These are phyloP conservation scores for Fraxinus angustifolia DNA, from an alignment of 305 asterid species.

Conservation along the genomic window DNA sequence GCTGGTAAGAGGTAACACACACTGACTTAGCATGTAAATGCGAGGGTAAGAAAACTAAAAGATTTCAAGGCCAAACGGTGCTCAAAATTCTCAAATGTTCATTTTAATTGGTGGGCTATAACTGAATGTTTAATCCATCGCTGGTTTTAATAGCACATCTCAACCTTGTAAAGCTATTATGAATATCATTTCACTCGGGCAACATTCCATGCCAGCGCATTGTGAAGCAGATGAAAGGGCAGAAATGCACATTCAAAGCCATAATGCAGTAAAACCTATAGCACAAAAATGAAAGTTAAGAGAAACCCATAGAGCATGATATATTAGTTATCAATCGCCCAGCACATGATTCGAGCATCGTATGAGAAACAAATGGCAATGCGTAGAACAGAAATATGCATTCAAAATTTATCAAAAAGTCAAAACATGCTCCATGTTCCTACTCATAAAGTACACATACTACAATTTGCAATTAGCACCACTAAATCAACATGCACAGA, in stretches of 20 bases:
- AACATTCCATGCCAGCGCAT: neutral
- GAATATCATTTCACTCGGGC: neutral
- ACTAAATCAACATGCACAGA: neutral
- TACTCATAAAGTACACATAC: neutral
- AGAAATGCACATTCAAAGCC: neutral
- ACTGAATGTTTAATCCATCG: neutral
- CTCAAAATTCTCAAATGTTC: neutral
- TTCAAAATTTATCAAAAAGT: neutral
- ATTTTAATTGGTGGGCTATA: neutral
- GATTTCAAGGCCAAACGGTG: neutral
- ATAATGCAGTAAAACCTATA: neutral
- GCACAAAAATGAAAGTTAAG: neutral
- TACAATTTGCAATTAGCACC: constrained; percentile 4
- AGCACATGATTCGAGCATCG: neutral
- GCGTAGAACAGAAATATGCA: neutral
- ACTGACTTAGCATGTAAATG: neutral
- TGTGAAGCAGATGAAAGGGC: neutral
- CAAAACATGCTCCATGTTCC: neutral
- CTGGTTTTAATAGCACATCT: neutral
- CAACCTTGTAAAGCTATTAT: neutral
- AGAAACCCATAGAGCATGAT: neutral
- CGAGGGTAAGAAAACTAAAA: neutral
- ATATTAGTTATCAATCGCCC: neutral
- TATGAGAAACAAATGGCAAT: neutral
- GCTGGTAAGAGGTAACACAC: neutral